Base-by-base conservation (phyloP, 352 stramenopile genomes). In the Globisporangium cederbergense region DNA sequence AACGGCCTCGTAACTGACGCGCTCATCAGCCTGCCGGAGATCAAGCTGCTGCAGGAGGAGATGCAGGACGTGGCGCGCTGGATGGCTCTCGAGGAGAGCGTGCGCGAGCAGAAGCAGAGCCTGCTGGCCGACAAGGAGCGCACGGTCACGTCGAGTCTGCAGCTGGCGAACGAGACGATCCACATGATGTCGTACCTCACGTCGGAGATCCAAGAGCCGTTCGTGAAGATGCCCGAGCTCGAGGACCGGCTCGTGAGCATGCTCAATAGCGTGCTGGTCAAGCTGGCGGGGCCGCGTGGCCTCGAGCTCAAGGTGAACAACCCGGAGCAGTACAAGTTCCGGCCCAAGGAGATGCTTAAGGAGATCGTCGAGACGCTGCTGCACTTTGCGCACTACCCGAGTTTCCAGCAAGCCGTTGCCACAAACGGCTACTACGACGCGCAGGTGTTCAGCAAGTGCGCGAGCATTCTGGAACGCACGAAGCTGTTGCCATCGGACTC, bases 101-200 rank as follows among this genome's bases (percentile, higher is more conserved):
- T 98, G 58, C 79, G 90, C 11, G 87, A 98, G 61, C 84, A 93
- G 53, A 93, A 95, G 62, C 81, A 94, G 61, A 93, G 82, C 56
- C 62, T 96, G 10, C 69, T 95, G 13, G 74, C 90, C 5, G 91
- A 97, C 58, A 96, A 97, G 55, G 91, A 97, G 67, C 86, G 89
- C 22, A 95, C 85, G 16, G 95, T 99, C 20, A 98, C 93, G 38
- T 93, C 88, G 50, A 96, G 91, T 56, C 76, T 99, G 57, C 89
- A 97, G 53, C 76, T 99, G 0, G 98, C 96, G 63, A 99, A 98
- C 72, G 98, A 98, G 62, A 99, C 97, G 7, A 93, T 99, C 59
- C 90, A 98, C 78, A 99, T 99, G 96, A 91, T 99, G 81, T 96
- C 92, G 30, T 98, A 98, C 59, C 71, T 99, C 60, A 98, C 96